Evolutionary conservation across 371 early-diverging fungal genomes (phyloP).

Genomic region (Smittium culicis): DNA sequence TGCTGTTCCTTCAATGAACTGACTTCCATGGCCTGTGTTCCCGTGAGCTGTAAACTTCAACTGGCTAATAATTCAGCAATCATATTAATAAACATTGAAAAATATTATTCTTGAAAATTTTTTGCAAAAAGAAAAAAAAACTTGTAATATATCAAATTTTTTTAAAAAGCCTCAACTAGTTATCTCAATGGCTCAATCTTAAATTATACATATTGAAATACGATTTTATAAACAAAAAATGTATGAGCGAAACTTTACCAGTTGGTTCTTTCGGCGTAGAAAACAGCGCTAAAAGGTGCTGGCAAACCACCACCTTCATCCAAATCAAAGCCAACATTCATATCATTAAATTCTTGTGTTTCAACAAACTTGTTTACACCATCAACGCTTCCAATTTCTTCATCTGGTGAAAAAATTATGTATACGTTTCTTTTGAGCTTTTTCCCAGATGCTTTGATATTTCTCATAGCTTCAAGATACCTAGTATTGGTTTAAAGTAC

Average conservation of each 20-base stretch:
- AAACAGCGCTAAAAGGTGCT: slow-evolving; percentile 41
- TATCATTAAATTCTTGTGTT: slow-evolving; percentile 39
- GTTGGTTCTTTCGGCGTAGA: slow-evolving; percentile 60
- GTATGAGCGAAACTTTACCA: slow-evolving; percentile 38
- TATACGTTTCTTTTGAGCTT: slow-evolving; percentile 49
- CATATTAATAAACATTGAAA: neutral
- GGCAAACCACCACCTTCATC: slow-evolving; percentile 62
- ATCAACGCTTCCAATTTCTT: slow-evolving; percentile 64
- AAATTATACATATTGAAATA: too few relatives aligned
- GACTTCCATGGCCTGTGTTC: slow-evolving; percentile 60
- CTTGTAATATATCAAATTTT: neutral
- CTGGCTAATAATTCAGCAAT: slow-evolving; percentile 2
- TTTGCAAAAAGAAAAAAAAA: neutral
- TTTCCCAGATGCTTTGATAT: slow-evolving; percentile 35
- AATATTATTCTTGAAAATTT: neutral
- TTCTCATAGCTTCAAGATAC: slow-evolving; percentile 60
- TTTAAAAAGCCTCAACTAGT: neutral
- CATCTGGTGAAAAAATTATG: slow-evolving; percentile 59
- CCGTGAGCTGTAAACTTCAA: slow-evolving; percentile 37
- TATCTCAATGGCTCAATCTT: too few relatives aligned
- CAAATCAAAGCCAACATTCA: slow-evolving; percentile 59
- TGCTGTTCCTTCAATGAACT: slow-evolving; percentile 54
- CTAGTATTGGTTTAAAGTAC: neutral
- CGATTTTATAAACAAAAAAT: neutral
- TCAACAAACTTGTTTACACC: slow-evolving; percentile 53